A percentile compares a stretch with the other conserved stretches of the same genome.
These are phyloP conservation scores for Pseudogymnoascus sp. DNA, from an alignment of 2,329 filamentous ascomycete genomes.

Conservation along the genomic window DNA sequence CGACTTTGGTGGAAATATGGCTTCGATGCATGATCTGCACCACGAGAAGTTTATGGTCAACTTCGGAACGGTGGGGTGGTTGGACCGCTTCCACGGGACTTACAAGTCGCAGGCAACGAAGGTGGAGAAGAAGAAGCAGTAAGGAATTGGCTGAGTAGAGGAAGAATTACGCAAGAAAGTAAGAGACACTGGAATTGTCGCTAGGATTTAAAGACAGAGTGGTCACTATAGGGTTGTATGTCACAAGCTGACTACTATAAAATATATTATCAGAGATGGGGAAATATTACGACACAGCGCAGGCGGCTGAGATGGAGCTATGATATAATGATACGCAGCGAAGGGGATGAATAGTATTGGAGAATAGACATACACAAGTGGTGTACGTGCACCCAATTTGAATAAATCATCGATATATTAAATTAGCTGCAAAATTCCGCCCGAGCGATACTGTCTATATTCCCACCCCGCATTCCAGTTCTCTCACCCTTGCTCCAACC, in stretches of 20 bases:
- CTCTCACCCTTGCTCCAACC: not conserved
- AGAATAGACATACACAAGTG: not conserved
- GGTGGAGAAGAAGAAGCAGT: slow-evolving; percentile 2
- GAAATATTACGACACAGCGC: not conserved
- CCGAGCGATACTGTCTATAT: slow-evolving; percentile 1
- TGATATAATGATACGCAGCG: not conserved
- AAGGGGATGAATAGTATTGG: not conserved
- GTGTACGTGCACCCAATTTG: not conserved
- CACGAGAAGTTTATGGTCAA: slow-evolving; percentile 51
- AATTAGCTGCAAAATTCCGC: not conserved
- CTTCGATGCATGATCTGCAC: slow-evolving; percentile 49
- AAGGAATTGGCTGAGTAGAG: not conserved
- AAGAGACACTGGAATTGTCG: not conserved
- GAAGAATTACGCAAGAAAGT: not conserved
- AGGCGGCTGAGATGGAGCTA: not conserved
- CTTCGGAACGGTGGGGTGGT: slow-evolving; percentile 44
- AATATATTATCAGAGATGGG: not conserved
- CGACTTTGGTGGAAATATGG: slow-evolving; percentile 44
- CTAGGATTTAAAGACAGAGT: not conserved
- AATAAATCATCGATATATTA: slow-evolving; percentile 5
- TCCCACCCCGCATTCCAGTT: not conserved
- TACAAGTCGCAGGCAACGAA: slow-evolving; percentile 17
- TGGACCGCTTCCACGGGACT: slow-evolving; percentile 53
- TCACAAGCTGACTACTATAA: not conserved
- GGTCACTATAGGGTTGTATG: not conserved